Conservation (phyloP, 1,284 basidiomycete genomes). For the Tilletia indica region DNA sequence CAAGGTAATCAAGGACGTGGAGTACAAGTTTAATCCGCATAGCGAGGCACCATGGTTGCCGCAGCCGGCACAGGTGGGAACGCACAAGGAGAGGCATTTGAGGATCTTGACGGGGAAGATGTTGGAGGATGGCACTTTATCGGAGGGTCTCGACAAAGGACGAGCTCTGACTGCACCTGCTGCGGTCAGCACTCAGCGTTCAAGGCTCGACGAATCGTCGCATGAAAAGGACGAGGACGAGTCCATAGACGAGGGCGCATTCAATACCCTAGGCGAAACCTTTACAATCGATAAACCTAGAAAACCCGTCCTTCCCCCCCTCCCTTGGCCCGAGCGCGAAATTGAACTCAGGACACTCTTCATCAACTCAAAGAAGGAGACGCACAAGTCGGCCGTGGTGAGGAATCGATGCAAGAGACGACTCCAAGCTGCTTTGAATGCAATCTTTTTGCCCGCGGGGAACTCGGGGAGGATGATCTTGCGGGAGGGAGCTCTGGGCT, state of each 20-base stretch:
- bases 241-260: neutral
- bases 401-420: slow-evolving; percentile 34
- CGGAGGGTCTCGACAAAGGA: too few relatives aligned
- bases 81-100: slow-evolving; percentile 13
- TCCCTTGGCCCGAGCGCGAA: neutral
- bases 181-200: too few relatives aligned
- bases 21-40: neutral
- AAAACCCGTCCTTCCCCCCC: neutral
- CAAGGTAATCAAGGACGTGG: neutral
- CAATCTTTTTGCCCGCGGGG: slow-evolving; percentile 14
- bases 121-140: too few relatives aligned
- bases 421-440: slow-evolving; percentile 32
- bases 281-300: neutral
- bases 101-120: neutral
- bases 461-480: neutral
- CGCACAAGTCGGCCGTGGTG: slow-evolving; percentile 45
- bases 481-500: neutral
- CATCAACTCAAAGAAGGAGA: slow-evolving; percentile 32
- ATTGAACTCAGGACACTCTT: neutral
- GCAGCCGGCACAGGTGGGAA: neutral
- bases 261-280: neutral
- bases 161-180: too few relatives aligned
- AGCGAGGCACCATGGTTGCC: neutral
- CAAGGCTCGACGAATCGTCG: too few relatives aligned
- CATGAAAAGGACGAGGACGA: too few relatives aligned